Conservation (phyloP, 441 rosid genomes). For the Isatis lusitanica region DNA sequence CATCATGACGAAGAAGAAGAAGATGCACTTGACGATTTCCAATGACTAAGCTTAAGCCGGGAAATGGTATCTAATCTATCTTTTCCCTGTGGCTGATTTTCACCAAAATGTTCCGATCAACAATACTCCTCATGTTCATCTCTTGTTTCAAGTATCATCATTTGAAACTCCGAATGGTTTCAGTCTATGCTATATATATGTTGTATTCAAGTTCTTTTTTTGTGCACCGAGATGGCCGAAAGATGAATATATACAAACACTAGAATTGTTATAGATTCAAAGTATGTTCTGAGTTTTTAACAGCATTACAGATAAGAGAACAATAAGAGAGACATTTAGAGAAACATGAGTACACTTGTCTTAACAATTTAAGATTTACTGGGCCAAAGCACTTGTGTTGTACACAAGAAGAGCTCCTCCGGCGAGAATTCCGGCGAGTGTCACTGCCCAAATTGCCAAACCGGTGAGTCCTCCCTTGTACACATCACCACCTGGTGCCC, state of each 20-base stretch:
- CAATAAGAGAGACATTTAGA: background rate
- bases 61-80: background rate
- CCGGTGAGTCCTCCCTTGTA: conserved; percentile 85
- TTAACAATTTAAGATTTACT: conserved; percentile 36
- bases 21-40: conserved; percentile 49
- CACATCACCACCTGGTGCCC: conserved; percentile 83
- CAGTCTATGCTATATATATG: background rate
- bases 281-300: conserved; percentile 28
- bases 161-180: background rate
- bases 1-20: conserved; percentile 53
- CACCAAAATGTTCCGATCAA: background rate
- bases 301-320: conserved; percentile 14
- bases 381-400: conserved; percentile 90
- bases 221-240: background rate
- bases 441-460: conserved; percentile 88
- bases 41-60: conserved; percentile 18
- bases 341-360: conserved; percentile 9
- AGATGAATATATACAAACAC: conserved; percentile 22
- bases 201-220: conserved; percentile 11
- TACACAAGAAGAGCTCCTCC: conserved; percentile 95
- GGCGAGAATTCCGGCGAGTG: conserved; percentile 72
- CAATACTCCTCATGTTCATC: conserved; percentile 13
- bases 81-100: background rate
- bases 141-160: background rate
- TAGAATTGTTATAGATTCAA: conserved; percentile 18